Conservation (phyloP, 2,329 filamentous ascomycete species). For the Sarocladiaceae sp. region DNA sequence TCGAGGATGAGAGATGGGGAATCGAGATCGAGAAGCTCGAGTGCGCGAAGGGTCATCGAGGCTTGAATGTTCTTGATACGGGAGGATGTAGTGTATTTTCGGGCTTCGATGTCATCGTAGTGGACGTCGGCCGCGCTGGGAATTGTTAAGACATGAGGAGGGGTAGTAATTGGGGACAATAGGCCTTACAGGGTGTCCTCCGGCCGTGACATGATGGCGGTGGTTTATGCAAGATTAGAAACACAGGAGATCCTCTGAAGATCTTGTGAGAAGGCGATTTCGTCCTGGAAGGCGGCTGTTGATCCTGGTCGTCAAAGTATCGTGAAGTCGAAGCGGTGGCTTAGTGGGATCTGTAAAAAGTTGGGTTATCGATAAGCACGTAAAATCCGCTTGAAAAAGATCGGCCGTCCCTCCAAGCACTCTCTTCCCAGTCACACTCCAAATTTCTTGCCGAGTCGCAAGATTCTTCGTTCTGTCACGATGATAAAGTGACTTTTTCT, state of each 20-base stretch:
- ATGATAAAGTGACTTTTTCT: neutral
- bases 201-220: conserved; percentile 80
- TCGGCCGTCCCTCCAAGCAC: conserved; percentile 5
- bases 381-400: neutral
- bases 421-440: conserved; percentile 2
- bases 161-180: conserved; percentile 14
- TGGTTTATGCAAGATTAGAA: too few relatives aligned
- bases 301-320: neutral
- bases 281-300: too few relatives aligned
- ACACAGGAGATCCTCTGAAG: too few relatives aligned
- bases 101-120: conserved; percentile 92
- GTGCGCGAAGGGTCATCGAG: conserved; percentile 87
- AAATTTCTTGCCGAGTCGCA: conserved; percentile 12
- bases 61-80: conserved; percentile 95
- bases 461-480: conserved; percentile 1
- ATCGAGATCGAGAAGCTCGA: conserved; percentile 81
- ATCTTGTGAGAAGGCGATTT: neutral
- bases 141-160: conserved; percentile 18
- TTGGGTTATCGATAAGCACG: conserved; percentile 8
- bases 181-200: conserved; percentile 80
- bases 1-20: conserved; percentile 87
- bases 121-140: conserved; percentile 87
- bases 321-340: neutral
- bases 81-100: conserved; percentile 95
- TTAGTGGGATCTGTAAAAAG: neutral